Percentiles rank a stretch among this genome's conserved stretches.
These are phyloP conservation scores for Linnemannia elongata DNA, from an alignment of 192 early-diverging fungal genomes.

Conservation along the genomic window DNA sequence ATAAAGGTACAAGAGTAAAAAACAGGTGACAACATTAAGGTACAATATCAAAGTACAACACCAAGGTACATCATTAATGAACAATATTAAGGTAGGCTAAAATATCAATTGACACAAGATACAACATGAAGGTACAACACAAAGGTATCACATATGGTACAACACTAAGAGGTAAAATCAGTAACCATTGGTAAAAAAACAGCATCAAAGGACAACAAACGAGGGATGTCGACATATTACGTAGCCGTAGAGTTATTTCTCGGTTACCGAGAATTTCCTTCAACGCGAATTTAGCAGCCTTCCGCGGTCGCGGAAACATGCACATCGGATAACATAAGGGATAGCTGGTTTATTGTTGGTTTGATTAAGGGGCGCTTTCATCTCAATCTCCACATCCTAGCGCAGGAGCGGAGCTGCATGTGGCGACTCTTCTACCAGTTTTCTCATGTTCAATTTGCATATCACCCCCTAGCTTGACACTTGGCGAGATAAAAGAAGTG, in stretches of 20 bases:
- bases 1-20: background rate
- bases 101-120: constrained; percentile 11
- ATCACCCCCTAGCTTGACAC: too few relatives aligned
- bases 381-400: too few relatives aligned
- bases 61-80: background rate
- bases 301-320: background rate
- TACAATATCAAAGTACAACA: background rate
- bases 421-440: too few relatives aligned
- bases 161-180: background rate
- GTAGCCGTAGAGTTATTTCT: constrained; percentile 8
- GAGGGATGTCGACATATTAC: constrained; percentile 5
- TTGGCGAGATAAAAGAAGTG: too few relatives aligned
- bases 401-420: too few relatives aligned
- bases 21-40: constrained; percentile 7
- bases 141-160: constrained; percentile 10
- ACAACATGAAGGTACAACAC: background rate
- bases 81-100: constrained; percentile 8
- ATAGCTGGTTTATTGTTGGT: background rate
- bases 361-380: too few relatives aligned
- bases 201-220: background rate
- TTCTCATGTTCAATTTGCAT: too few relatives aligned
- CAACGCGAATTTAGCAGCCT: background rate
- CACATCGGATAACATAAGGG: background rate
- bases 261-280: constrained; percentile 8
- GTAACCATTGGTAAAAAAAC: background rate